Percentiles rank a stretch among this genome's conserved stretches.
phyloP scores from a whole-genome alignment of 352 stramenopile genomes.

The Phytophthora chlamydospora region DNA sequence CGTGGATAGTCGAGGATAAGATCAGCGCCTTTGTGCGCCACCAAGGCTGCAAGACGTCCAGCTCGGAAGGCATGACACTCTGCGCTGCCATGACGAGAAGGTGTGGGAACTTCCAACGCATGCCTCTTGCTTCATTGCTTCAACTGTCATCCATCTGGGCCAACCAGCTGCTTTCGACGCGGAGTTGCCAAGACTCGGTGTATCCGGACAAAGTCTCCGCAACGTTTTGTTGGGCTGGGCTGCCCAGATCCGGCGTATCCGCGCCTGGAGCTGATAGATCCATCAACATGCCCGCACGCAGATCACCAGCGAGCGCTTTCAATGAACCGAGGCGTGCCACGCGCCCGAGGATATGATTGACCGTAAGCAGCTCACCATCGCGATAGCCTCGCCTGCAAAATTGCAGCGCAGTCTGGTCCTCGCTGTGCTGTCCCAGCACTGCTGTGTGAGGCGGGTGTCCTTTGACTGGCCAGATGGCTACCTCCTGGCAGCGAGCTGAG shows the following conservation, averaged over 20 bases:
- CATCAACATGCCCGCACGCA: too few species aligned
- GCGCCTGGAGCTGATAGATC: not conserved
- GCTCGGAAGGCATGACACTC: slow-evolving; percentile 1
- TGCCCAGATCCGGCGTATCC: slow-evolving; percentile 19
- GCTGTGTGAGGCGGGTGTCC: slow-evolving; percentile 27
- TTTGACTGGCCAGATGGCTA: slow-evolving; percentile 32
- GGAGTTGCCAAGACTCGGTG: slow-evolving; percentile 1
- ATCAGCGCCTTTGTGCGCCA: slow-evolving; percentile 12
- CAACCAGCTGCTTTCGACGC: slow-evolving; percentile 10
- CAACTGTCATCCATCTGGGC: slow-evolving; percentile 7
- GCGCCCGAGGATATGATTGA: too few species aligned
- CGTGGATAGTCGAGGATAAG: slow-evolving; percentile 17
- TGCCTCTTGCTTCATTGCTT: slow-evolving; percentile 6
- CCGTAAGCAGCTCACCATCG: too few species aligned
- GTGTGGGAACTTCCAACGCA: not conserved
- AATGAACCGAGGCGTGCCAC: too few species aligned
- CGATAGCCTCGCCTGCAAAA: too few species aligned
- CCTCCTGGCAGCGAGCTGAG: slow-evolving; percentile 8
- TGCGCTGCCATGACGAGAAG: not conserved
- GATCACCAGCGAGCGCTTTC: too few species aligned
- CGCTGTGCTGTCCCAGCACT: too few species aligned
- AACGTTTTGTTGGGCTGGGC: slow-evolving; percentile 4
- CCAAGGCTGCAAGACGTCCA: too few species aligned
- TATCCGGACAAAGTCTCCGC: slow-evolving; percentile 13
- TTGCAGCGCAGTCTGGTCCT: not conserved